A percentile compares a stretch with the other conserved stretches of the same genome.
Evolutionary conservation across 768 basidiomycete genomes (phyloP).

Genomic region (Tulasnella calospora): DNA sequence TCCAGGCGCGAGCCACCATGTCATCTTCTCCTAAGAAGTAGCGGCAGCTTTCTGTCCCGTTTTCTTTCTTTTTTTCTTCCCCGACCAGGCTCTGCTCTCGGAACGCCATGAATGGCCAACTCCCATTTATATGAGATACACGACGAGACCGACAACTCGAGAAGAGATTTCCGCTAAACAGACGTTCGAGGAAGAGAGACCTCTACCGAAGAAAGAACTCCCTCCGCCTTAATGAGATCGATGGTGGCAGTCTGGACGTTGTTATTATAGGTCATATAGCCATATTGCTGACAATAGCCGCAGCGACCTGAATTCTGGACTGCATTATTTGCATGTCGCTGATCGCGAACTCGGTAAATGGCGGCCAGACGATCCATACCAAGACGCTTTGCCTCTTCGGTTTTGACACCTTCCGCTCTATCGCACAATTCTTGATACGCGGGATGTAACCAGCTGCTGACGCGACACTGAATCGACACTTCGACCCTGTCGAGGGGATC

Average conservation of each 20-base stretch:
- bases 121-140: too few relatives aligned
- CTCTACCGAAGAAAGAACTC: not conserved
- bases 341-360: not conserved
- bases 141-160: not conserved
- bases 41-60: too few relatives aligned
- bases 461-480: not conserved
- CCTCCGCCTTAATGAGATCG: not conserved
- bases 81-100: too few relatives aligned
- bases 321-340: not conserved
- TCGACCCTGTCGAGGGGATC: not conserved
- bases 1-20: too few relatives aligned
- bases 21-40: too few relatives aligned
- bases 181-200: not conserved
- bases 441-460: not conserved
- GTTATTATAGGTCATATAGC: too few relatives aligned
- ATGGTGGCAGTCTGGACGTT: not conserved
- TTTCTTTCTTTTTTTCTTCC: too few relatives aligned
- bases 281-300: too few relatives aligned
- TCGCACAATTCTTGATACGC: not conserved
- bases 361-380: not conserved
- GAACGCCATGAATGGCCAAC: too few relatives aligned
- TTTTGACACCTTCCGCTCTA: not conserved
- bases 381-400: conserved; percentile 12
- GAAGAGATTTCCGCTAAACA: not conserved
- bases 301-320: too few relatives aligned